Base-by-base conservation (phyloP, 129 eudicot species). In the Helianthus annuus region DNA sequence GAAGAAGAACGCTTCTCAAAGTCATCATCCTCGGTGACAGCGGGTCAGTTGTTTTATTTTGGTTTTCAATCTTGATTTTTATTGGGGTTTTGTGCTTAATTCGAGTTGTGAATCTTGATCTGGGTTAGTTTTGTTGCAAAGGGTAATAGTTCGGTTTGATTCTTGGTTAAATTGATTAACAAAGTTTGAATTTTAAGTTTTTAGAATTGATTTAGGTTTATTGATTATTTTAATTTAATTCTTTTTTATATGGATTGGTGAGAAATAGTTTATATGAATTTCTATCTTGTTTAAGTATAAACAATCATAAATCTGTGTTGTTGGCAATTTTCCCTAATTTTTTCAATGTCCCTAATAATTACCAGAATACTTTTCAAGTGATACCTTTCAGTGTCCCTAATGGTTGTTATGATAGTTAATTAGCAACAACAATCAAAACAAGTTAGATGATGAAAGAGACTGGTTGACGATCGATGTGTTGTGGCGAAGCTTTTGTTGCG, bases 1-100 rank as follows among this genome's bases (percentile, higher is more conserved):
- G 87, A 16, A 58, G 91, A 66, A 64, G 91, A 73, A 84, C 83
- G n/a, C 85, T 86, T 70, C 82, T 86, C 71, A 82, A 88, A 72
- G 86, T 89, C 70, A 89, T 89, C 65, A 89, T 89, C 64, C 96
- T 89, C 76, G 91, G 96, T 38, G 96, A 89, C 71, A 86, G 96
- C 81, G 96, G 96, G 96, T 89, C 42, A 61, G 22, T 61, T n/a
- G n/a, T n/a, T n/a, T n/a, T n/a, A n/a, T n/a, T n/a, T n/a, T 14
- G 0, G 22, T 19, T 10, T 6, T 61, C 13, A 10, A 12, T 61
- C 29, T 12, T 29, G 3, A 1, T 7, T 17, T 7, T 15, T 32
- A 12, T 59, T 56, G 5, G 61, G 62, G 36, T 56, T 19, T 56
- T 56, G 14, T 56, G 10, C 27, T 16, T 9, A 22, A 56, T 19